Evolutionary conservation across 2,329 filamentous ascomycete species (phyloP).

Genomic region (Fusarium sp.): DNA sequence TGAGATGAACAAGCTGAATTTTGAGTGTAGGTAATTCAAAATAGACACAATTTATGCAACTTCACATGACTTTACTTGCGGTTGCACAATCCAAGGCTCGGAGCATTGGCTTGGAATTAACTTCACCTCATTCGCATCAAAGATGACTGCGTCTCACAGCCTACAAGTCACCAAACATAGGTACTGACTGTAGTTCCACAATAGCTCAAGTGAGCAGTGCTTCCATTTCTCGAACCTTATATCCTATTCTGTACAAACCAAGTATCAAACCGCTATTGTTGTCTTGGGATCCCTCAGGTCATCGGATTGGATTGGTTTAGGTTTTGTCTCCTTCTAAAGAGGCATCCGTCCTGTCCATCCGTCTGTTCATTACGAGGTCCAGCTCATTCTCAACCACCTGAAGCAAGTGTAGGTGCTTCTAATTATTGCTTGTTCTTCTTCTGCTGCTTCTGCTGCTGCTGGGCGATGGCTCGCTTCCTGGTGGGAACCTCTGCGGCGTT

Average conservation of each 20-base stretch:
- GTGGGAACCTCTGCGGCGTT: conserved; percentile 56
- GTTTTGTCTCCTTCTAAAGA: neutral
- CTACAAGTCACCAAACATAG: neutral
- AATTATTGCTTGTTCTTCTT: conserved; percentile 13
- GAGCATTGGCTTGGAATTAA: neutral
- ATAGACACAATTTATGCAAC: neutral
- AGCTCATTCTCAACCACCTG: neutral
- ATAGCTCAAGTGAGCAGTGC: conserved; percentile 20
- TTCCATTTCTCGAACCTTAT: conserved; percentile 23
- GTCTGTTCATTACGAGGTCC: conserved; percentile 20
- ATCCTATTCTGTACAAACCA: conserved; percentile 29
- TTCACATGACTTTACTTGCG: neutral
- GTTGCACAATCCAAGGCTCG: neutral
- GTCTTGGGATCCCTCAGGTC: conserved; percentile 10
- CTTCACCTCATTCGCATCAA: neutral
- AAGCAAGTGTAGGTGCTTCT: neutral
- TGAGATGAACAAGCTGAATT: neutral
- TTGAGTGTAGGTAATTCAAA: neutral
- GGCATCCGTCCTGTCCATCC: conserved; percentile 9
- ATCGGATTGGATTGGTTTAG: neutral
- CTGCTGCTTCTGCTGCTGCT: conserved; percentile 16
- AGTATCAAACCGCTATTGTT: conserved; percentile 18
- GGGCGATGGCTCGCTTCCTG: conserved; percentile 19
- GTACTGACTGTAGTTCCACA: conserved; percentile 16
- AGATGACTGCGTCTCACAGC: conserved; percentile 12